These are phyloP conservation scores for Pythium coloratum DNA, from an alignment of 352 stramenopile genomes.

Conservation along the genomic window DNA sequence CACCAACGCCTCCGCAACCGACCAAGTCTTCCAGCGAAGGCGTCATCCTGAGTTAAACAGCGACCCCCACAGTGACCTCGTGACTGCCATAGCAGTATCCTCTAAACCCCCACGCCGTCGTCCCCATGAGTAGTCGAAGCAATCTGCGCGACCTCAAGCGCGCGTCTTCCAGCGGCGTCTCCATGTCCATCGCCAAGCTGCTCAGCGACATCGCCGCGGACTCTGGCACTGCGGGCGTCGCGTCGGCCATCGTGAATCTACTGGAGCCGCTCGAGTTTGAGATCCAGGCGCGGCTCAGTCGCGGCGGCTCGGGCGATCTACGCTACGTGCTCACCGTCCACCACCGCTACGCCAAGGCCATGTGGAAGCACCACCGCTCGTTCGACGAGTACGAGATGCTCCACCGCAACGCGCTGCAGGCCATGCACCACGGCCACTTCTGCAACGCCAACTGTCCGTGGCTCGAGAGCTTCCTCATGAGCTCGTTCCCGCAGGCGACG, in stretches of 20 bases:
- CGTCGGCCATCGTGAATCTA: constrained; percentile 16
- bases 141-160: not conserved
- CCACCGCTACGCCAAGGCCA: constrained; percentile 30
- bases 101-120: too few relatives aligned
- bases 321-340: constrained; percentile 49
- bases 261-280: constrained; percentile 26
- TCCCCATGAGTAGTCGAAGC: not conserved
- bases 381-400: constrained; percentile 52
- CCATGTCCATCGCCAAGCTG: constrained; percentile 8
- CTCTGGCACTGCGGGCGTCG: not conserved
- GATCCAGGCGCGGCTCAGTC: constrained; percentile 7
- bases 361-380: constrained; percentile 40
- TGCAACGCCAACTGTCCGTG: constrained; percentile 54
- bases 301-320: constrained; percentile 29
- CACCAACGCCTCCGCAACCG: not conserved
- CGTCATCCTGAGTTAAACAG: too few relatives aligned
- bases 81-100: too few relatives aligned
- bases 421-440: constrained; percentile 55
- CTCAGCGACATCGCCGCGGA: constrained; percentile 10
- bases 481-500: constrained; percentile 37
- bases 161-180: constrained; percentile 7
- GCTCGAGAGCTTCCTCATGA: constrained; percentile 48
- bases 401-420: constrained; percentile 33
- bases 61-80: too few relatives aligned
- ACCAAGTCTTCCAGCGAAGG: too few relatives aligned